Evolutionary conservation across 768 basidiomycete genomes (phyloP), one percentile per base, ranked within the genome.

Genomic region (Phanerochaete sordida): DNA sequence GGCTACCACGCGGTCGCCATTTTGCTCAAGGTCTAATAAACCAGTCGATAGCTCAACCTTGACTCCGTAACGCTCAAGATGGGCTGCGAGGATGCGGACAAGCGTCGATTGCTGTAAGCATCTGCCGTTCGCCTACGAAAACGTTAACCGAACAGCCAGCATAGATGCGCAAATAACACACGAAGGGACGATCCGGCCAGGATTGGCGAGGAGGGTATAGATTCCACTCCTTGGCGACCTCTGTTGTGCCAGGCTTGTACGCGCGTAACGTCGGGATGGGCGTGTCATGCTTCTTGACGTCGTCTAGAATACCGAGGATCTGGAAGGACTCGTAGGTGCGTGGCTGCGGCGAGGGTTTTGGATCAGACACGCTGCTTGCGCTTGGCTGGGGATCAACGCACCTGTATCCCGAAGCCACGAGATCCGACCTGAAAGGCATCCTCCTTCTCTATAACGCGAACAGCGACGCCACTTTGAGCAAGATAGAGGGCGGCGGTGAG

Each of bases 401-500:
- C 71, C 60, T 64, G 62, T 24, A 73, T 58, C n/a, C 66, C 70
- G 13, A 63, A 13, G 1, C 68, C 72, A 9, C 69, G 61, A 13
- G 56, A 57, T 13, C 69, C 59, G 27, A 55, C 43, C 26, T 57
- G 54, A 28, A 24, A 52, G 15, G 12, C 9, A 5, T 31, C 21
- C 2, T 51, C 33, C 23, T 61, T 61, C 21, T 64, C 63, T 8
- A 64, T 57, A 35, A 64, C 59, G 15, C 63, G 53, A 19, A 64
- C 60, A 13, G 60, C 55, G 21, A 64, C 43, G 23, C 50, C 63
- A 30, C 59, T 64, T 43, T 64, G 57, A 4, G 56, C 56, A 15
- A 64, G 59, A 15, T 49, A 50, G 26, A 64, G 56, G 9, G 63
- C 63, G 8, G 56, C 28, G 2, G 61, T 35, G 39, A 64, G 63